Percentiles rank a stretch among this genome's conserved stretches.
phyloP scores from a whole-genome alignment of 306 rosid genomes.

The Pyrus bretschneideri region DNA sequence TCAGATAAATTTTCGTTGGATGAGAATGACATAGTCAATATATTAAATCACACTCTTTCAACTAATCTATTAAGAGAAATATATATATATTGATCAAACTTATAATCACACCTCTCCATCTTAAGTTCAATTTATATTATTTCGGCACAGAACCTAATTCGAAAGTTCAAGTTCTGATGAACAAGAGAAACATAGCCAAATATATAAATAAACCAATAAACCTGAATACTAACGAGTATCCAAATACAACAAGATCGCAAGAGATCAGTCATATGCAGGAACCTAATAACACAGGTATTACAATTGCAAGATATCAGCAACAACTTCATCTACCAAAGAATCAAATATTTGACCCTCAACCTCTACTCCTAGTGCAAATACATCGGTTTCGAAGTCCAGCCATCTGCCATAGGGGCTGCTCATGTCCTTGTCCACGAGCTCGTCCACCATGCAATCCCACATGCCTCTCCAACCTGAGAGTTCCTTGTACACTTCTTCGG shows the following conservation, averaged over 20 bases:
- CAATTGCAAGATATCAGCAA: conserved; percentile 38
- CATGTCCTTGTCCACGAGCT: conserved; percentile 88
- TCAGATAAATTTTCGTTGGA: too few species aligned
- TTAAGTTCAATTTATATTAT: background rate
- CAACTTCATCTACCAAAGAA: conserved; percentile 66
- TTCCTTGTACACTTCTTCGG: conserved; percentile 67
- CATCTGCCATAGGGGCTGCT: conserved; percentile 68
- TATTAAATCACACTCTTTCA: too few species aligned
- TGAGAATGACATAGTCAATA: background rate
- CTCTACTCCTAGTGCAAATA: conserved; percentile 55
- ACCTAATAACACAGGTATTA: conserved; percentile 8
- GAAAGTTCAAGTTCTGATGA: background rate
- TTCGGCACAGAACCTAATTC: background rate
- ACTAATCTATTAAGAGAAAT: too few species aligned
- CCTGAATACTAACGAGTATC: background rate
- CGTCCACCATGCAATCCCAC: conserved; percentile 87
- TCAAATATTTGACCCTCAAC: conserved; percentile 51
- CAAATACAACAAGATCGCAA: background rate
- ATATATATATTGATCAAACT: background rate
- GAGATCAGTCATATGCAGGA: background rate
- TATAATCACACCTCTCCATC: background rate
- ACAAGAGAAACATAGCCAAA: background rate
- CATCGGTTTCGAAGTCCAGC: conserved; percentile 67
- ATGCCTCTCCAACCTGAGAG: conserved; percentile 53
- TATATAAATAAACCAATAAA: conserved; percentile 4